Evolutionary conservation across 495 filamentous ascomycete species (phyloP), one percentile per base, ranked within the genome.

Genomic region (Chlorociboria aeruginascens): DNA sequence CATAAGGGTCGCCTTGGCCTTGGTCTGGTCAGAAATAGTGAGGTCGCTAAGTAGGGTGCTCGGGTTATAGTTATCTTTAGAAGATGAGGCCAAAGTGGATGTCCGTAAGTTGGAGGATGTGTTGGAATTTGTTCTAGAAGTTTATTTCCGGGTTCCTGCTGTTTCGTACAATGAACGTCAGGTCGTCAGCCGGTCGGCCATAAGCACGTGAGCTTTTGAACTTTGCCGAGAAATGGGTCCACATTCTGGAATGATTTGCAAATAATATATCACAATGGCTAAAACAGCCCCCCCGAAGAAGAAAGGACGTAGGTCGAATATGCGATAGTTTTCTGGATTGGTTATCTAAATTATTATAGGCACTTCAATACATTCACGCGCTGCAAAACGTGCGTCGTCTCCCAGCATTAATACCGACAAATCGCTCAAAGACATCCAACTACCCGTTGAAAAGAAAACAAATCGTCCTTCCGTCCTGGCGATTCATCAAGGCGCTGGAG

Each of bases 391-490:
- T 43, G 85, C 74, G 34, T 76, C 75, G 20, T 84, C 83, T 11
- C 83, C 81, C 10, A 71, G 78, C 60, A 75, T 86, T 63, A 69
- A 88, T 59, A 69, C 78, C 50, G 84, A 89, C 67, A 86, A 86
- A 66, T 87, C 84, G 3, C 65, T 89, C 33, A 79, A 78, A 53
- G 61, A 74, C 43, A 66, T 75, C 40, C 73, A 75, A 39, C 71
- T 76, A 9, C 76, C 81, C 1, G 59, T 68, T 20, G 68, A 76
- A 31, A 69, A 72, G 3, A 61, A 66, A 32, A 57, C 67, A 46
- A 50, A 69, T 35, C 74, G 74, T 7, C 73, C 81, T 31, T 75
- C 78, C 4, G 65, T 86, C 42, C 73, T 89, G 20, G 67, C 76
- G 0, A 66, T 71, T n/a, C 73, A 80, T 52, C 68, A 71, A 46